Percentiles rank a stretch among this genome's conserved stretches.
These are phyloP conservation scores for Mycena galericulata DNA, from an alignment of 768 basidiomycete species.

Conservation along the genomic window DNA sequence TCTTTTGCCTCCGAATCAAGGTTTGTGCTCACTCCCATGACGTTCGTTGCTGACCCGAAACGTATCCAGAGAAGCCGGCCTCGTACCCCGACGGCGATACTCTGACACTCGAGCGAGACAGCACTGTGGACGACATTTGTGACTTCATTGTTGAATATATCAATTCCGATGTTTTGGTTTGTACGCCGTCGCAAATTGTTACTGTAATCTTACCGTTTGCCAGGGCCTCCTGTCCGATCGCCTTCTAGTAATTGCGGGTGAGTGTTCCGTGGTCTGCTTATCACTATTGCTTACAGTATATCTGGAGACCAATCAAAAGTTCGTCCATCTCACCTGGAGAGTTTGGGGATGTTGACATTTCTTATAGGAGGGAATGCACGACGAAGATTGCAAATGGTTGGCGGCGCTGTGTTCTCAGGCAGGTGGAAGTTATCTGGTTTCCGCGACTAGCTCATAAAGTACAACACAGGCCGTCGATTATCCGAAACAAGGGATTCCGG, in stretches of 20 bases:
- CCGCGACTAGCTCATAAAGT: not conserved
- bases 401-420: conserved; percentile 71
- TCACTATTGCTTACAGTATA: not conserved
- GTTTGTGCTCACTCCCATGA: too few species aligned
- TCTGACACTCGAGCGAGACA: conserved; percentile 57
- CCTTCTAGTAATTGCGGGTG: conserved; percentile 79
- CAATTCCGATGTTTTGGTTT: conserved; percentile 82
- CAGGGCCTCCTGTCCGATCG: conserved; percentile 79
- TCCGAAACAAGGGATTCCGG: conserved; percentile 79
- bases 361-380: conserved; percentile 69
- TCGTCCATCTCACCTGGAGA: conserved; percentile 11
- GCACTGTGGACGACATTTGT: conserved; percentile 77
- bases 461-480: conserved; percentile 78
- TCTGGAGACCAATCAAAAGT: conserved; percentile 78
- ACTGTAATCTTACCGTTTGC: not conserved
- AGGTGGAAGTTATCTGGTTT: not conserved
- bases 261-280: conserved; percentile 34
- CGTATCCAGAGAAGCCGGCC: conserved; percentile 55
- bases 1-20: conserved; percentile 64
- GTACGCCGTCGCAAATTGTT: conserved; percentile 28
- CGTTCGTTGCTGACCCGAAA: too few species aligned
- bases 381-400: conserved; percentile 66
- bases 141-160: conserved; percentile 89
- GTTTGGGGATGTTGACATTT: not conserved
- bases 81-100: conserved; percentile 57